Evolutionary conservation across 2,329 filamentous ascomycete species (phyloP).

Genomic region (Fusarium equiseti): DNA sequence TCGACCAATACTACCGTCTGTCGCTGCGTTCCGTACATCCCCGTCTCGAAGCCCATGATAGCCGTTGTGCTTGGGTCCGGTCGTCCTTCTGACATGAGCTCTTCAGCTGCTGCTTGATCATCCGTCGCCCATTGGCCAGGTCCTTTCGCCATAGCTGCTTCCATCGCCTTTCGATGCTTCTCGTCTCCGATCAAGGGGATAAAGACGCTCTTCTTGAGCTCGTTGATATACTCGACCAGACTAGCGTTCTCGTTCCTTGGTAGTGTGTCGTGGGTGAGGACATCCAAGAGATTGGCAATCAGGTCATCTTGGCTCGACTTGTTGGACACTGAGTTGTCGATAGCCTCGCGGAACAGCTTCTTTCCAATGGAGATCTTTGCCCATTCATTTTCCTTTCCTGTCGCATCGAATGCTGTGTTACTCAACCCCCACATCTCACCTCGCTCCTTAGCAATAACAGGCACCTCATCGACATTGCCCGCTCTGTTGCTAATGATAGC

Average conservation of each 20-base stretch:
- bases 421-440: slow-evolving; percentile 70
- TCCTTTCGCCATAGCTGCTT: slow-evolving; percentile 55
- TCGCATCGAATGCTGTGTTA: slow-evolving; percentile 69
- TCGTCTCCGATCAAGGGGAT: slow-evolving; percentile 69
- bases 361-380: slow-evolving; percentile 70
- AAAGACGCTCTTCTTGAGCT: slow-evolving; percentile 71
- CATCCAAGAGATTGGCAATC: slow-evolving; percentile 62
- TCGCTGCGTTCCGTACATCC: slow-evolving; percentile 73
- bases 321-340: slow-evolving; percentile 56
- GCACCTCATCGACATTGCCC: slow-evolving; percentile 65
- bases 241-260: slow-evolving; percentile 57
- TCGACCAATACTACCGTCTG: slow-evolving; percentile 73
- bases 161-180: slow-evolving; percentile 59
- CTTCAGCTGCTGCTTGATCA: slow-evolving; percentile 54
- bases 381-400: slow-evolving; percentile 61
- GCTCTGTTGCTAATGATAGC: slow-evolving; percentile 73
- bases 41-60: slow-evolving; percentile 64
- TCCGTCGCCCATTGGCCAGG: slow-evolving; percentile 55
- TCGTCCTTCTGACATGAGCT: slow-evolving; percentile 52
- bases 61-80: slow-evolving; percentile 53
- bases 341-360: slow-evolving; percentile 57
- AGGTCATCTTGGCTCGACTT: slow-evolving; percentile 61
- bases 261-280: slow-evolving; percentile 70
- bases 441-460: slow-evolving; percentile 66
- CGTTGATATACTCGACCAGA: slow-evolving; percentile 66